phyloP scores from a whole-genome alignment of 106 monocot species.

The Dendrobium nobile region DNA sequence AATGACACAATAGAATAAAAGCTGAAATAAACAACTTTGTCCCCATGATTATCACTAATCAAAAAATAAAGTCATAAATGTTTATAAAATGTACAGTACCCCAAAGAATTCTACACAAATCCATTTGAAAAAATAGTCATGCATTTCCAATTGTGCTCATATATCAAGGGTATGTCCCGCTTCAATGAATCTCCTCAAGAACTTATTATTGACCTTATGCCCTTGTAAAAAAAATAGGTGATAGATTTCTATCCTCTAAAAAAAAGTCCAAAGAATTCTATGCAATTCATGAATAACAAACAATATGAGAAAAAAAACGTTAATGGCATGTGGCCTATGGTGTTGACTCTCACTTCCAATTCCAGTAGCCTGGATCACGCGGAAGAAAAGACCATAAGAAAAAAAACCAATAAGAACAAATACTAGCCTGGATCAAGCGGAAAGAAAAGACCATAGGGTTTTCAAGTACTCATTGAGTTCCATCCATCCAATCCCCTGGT shows the following conservation, averaged over 20 bases:
- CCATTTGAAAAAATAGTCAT: no score
- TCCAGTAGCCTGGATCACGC: not conserved
- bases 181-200: no score
- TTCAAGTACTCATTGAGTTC: conserved; percentile 95
- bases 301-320: not conserved
- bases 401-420: not conserved
- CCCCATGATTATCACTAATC: not conserved
- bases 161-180: no score
- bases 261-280: not conserved
- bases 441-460: conserved; percentile 93
- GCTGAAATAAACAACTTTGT: not conserved
- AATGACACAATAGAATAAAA: not conserved
- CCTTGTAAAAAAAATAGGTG: no score
- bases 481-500: conserved; percentile 93
- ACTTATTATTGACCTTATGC: no score
- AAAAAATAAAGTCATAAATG: not conserved
- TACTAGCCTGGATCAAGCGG: conserved; percentile 89
- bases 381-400: not conserved
- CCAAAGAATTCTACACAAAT: no score
- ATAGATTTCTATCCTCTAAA: no score
- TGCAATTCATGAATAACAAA: not conserved
- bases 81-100: not conserved
- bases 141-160: no score
- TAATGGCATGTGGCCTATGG: no score
- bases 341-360: no score